Evolutionary conservation across 495 filamentous ascomycete species (phyloP), one percentile per base, ranked within the genome.

Genomic region (Aspergillus carlsbadensis): DNA sequence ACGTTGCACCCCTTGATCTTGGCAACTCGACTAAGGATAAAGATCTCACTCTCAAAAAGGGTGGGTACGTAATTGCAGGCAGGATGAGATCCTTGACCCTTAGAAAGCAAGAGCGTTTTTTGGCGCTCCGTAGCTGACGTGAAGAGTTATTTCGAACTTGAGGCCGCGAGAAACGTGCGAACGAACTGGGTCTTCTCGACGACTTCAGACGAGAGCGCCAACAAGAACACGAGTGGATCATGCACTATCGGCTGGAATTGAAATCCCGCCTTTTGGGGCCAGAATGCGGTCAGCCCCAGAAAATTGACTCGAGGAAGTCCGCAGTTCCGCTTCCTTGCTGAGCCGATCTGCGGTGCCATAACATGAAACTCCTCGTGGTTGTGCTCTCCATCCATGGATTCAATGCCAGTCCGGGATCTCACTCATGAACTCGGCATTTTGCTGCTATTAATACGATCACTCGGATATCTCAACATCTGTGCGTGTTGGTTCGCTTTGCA

Each of bases 1-100:
- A 65, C 63, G 63, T 65, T 65, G 59, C 53, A 52, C 57, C 63
- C 63, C 63, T 65, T 60, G 57, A 62, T 62, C 63, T 65, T 65
- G 59, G 63, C 63, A 65, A 33, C 46, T 59, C 54, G 31, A 44
- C 60, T 60, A 58, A 65, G 57, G 63, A 65, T 65, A 65, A 65
- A 62, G 63, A 65, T 65, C 63, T 65, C 59, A 65, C 63, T 54
- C 50, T 52, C 57, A 52, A 43, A 56, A 52, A 42, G 44, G 51
- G 49, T 50, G 53, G 50, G 20, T 35, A 52, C 47, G 10, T 21
- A 36, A 11, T 49, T 15, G 39, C 24, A 45, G 33, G 39, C 33
- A 35, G 40, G 22, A 14, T 45, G 21, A 29, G 21, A 45, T 45
- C 42, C 40, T 22, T n/a, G 42, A 15, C 7, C 42, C 22, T 31